Percentiles rank a stretch among this genome's conserved stretches.
Conservation (phyloP, 768 basidiomycete genomes). For the Royoungia palumana region DNA sequence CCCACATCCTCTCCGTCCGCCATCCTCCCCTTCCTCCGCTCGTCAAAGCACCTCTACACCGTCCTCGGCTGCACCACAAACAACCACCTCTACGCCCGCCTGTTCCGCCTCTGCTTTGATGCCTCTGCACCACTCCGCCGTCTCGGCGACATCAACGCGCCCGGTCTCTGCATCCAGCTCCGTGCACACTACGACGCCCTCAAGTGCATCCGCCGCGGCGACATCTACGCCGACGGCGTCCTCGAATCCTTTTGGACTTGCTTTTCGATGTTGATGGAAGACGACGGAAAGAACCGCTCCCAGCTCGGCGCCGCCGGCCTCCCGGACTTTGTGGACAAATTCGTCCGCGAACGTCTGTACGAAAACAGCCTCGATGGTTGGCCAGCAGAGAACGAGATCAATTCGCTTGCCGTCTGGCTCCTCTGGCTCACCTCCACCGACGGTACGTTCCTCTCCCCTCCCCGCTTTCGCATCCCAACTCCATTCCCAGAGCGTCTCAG, state of each 20-base stretch:
- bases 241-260: constrained; percentile 42
- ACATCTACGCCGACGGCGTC: constrained; percentile 33
- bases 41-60: constrained; percentile 39
- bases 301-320: constrained; percentile 56
- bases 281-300: constrained; percentile 61
- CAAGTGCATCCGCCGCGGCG: constrained; percentile 27
- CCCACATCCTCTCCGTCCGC: constrained; percentile 28
- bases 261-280: constrained; percentile 59
- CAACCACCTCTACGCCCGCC: constrained; percentile 45
- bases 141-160: constrained; percentile 39
- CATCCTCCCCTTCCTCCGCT: constrained; percentile 47
- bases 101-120: constrained; percentile 62
- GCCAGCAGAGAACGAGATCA: constrained; percentile 50
- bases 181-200: constrained; percentile 35
- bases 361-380: constrained; percentile 45
- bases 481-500: constrained; percentile 27
- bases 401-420: constrained; percentile 58
- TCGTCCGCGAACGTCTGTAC: constrained; percentile 47
- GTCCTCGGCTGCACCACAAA: constrained; percentile 28
- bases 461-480: constrained; percentile 14
- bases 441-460: constrained; percentile 34
- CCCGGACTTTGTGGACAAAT: constrained; percentile 42
- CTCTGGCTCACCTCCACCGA: constrained; percentile 58
- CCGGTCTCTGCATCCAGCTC: constrained; percentile 38
- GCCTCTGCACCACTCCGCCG: constrained; percentile 48